A percentile compares a stretch with the other conserved stretches of the same genome.
These are phyloP conservation scores for Basipetospora chlamydospora DNA, from an alignment of 2,329 filamentous ascomycete genomes.

Conservation along the genomic window DNA sequence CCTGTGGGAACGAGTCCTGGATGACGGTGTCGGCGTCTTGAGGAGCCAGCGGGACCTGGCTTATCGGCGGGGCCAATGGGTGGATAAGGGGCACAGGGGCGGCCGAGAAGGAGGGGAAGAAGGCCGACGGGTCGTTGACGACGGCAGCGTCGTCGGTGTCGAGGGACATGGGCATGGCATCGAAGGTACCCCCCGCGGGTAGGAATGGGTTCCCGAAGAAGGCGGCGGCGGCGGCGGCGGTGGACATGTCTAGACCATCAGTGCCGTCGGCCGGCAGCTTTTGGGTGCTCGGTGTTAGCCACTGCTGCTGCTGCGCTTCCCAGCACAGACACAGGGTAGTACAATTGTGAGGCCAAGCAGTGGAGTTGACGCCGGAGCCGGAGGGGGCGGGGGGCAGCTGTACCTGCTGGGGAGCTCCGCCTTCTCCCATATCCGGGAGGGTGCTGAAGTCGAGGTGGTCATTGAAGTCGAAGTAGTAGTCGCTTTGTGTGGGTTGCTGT, in stretches of 20 bases:
- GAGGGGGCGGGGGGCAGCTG: not conserved
- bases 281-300: no score
- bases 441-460: conserved; percentile 13
- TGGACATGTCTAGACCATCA: conserved; percentile 22
- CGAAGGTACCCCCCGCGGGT: conserved; percentile 16
- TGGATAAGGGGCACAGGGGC: not conserved
- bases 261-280: conserved; percentile 11
- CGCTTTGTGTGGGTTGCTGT: no score
- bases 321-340: not conserved
- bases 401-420: conserved; percentile 11
- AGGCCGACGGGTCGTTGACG: conserved; percentile 10
- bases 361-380: not conserved
- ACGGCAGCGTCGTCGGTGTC: conserved; percentile 15
- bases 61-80: no score
- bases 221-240: no score
- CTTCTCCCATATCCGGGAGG: conserved; percentile 15
- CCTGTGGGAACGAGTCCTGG: no score
- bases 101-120: conserved; percentile 8
- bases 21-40: no score
- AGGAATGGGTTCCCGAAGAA: no score
- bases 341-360: no score
- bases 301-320: no score
- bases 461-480: conserved; percentile 11
- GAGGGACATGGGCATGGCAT: conserved; percentile 27
- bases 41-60: no score